Evolutionary conservation across 2,329 filamentous ascomycete genomes (phyloP), one percentile per base, ranked within the genome.

Genomic region (Calycina herbarum): DNA sequence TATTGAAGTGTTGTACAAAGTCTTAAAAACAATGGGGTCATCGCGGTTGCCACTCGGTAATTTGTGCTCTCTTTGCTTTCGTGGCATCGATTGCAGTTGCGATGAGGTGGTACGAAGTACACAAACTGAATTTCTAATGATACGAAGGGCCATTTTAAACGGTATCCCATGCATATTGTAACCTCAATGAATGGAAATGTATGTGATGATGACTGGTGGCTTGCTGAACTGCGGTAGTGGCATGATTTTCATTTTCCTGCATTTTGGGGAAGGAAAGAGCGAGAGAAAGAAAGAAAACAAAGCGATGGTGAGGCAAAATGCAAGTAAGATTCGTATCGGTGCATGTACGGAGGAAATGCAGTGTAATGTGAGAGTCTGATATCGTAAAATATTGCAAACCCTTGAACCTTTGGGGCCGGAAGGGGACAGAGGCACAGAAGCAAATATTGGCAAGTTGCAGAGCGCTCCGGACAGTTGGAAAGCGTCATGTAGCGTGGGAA

Each of bases 311-410:
- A 51, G 45, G 45, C 20, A 51, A 51, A 27, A 51, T 51, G 45
- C 45, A 51, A 51, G 45, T 51, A 51, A 51, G n/a, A 51, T 51
- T 51, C 45, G 20, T 51, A 51, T 51, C n/a, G 45, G 45, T 51
- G 7, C n/a, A 24, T 51, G 45, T 24, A 51, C 45, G 45, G n/a
- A 51, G 20, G n/a, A 51, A 24, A 24, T 51, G 45, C 45, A 24
- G 20, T 48, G n/a, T 11, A 4, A 24, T 11, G 35, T 51, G 45
- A 10, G 20, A 27, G 45, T 51, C 45, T 24, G 45, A 51, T 24
- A 24, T 24, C 20, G 45, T 51, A 51, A 15, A 51, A 51, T 24
- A 24, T 38, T 4, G 35, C 13, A 38, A 38, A 38, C 35, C 35
- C 45, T 20, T 51, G 45, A 20, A 51, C n/a, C n/a, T 4, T 24